phyloP scores from a whole-genome alignment of 768 basidiomycete genomes.

The Agaricus subrufescens region DNA sequence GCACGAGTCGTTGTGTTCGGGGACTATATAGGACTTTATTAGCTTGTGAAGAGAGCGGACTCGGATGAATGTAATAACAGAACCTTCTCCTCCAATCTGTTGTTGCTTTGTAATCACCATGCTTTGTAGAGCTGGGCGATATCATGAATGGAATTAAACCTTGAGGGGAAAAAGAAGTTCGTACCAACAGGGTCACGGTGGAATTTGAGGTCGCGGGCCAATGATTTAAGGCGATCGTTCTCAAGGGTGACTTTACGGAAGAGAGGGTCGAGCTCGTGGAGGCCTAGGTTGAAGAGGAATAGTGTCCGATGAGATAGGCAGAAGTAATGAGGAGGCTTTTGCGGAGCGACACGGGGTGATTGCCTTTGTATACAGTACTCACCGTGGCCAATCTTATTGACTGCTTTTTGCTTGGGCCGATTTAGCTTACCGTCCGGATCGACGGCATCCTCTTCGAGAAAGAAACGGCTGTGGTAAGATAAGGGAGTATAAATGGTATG shows the following conservation, averaged over 20 bases:
- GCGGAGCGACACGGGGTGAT: constrained; percentile 3
- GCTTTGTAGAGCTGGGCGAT: constrained; percentile 70
- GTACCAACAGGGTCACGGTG: constrained; percentile 82
- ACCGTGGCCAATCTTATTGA: constrained; percentile 97
- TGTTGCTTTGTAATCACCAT: constrained; percentile 98
- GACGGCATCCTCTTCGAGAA: constrained; percentile 88
- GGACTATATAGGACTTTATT: constrained; percentile 43
- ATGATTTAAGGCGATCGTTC: constrained; percentile 60
- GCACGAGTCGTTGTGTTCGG: constrained; percentile 91
- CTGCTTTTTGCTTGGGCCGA: constrained; percentile 66
- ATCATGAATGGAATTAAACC: not conserved
- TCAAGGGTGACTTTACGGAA: constrained; percentile 80
- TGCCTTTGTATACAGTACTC: constrained; percentile 10
- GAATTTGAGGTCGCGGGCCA: constrained; percentile 77
- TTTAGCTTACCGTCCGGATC: constrained; percentile 64
- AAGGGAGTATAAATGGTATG: not conserved
- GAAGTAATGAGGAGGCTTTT: not conserved
- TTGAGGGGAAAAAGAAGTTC: constrained; percentile 14
- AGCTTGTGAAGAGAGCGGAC: not conserved
- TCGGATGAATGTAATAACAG: constrained; percentile 10
- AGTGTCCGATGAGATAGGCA: not conserved
- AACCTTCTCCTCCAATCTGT: constrained; percentile 89
- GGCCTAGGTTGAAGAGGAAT: constrained; percentile 34
- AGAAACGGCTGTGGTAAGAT: constrained; percentile 54
- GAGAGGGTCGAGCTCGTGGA: constrained; percentile 81